Evolutionary conservation across 352 stramenopile species (phyloP).

Genomic region (Globisporangium sylvaticum): DNA sequence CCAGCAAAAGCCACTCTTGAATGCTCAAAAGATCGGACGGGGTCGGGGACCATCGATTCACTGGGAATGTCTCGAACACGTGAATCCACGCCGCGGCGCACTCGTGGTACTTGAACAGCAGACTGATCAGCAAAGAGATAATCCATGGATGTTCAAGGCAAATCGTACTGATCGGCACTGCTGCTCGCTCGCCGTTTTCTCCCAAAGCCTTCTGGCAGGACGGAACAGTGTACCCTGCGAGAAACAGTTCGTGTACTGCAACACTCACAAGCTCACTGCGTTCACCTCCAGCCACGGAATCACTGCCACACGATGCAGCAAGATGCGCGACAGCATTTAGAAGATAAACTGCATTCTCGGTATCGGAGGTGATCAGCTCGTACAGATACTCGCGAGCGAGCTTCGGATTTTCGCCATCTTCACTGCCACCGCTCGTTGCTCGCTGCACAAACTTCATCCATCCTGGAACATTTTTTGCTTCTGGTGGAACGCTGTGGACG

Average conservation of each 20-base stretch:
- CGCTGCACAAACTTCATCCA: conserved; percentile 67
- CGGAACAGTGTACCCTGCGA: conserved; percentile 50
- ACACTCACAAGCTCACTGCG: conserved; percentile 45
- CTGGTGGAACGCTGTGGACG: conserved; percentile 47
- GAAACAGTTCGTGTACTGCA: conserved; percentile 66
- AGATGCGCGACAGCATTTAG: conserved; percentile 62
- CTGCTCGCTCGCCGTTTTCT: conserved; percentile 45
- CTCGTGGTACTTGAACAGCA: conserved; percentile 77
- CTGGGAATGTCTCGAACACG: conserved; percentile 82
- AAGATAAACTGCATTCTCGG: conserved; percentile 63
- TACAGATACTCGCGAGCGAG: conserved; percentile 48
- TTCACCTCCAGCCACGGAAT: conserved; percentile 19
- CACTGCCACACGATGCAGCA: conserved; percentile 29
- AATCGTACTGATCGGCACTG: conserved; percentile 53
- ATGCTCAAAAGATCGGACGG: conserved; percentile 59
- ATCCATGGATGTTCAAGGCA: conserved; percentile 58
- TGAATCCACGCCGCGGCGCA: conserved; percentile 77
- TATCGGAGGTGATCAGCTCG: conserved; percentile 53
- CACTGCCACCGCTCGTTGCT: conserved; percentile 23
- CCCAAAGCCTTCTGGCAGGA: conserved; percentile 41
- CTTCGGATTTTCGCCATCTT: conserved; percentile 23
- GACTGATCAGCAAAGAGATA: conserved; percentile 53
- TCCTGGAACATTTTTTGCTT: conserved; percentile 49
- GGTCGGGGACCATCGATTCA: conserved; percentile 80
- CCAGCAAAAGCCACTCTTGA: conserved; percentile 79